Evolutionary conservation across 805 yeast species (phyloP).

Genomic region (Teunomyces stri): DNA sequence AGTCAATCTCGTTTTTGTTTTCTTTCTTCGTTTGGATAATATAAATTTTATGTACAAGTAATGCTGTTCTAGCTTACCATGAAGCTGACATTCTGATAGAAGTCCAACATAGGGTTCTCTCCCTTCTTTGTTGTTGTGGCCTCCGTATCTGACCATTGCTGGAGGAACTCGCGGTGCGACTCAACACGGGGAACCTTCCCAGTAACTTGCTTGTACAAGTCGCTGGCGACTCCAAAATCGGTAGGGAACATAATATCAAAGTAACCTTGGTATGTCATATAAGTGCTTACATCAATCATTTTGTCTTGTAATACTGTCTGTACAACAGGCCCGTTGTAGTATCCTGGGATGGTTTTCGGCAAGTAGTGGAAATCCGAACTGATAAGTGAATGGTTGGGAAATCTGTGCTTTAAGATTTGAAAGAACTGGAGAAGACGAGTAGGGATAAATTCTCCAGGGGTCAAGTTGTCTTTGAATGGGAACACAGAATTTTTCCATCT

Average conservation of each 20-base stretch:
- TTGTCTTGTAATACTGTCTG: conserved; percentile 68
- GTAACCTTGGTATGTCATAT: conserved; percentile 81
- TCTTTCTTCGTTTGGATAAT: conserved; percentile 1
- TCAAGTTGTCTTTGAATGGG: conserved; percentile 65
- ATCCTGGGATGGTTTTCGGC: conserved; percentile 52
- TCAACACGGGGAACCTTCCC: conserved; percentile 56
- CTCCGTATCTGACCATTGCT: conserved; percentile 67
- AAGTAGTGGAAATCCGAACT: conserved; percentile 63
- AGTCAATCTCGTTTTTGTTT: background rate
- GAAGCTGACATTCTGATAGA: conserved; percentile 74
- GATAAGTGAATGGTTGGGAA: conserved; percentile 75
- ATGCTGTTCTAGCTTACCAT: conserved; percentile 38
- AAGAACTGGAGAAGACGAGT: conserved; percentile 67
- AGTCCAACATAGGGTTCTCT: conserved; percentile 79
- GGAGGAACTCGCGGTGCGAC: conserved; percentile 63
- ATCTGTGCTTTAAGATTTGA: conserved; percentile 56
- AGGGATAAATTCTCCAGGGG: conserved; percentile 81
- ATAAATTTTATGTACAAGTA: conserved; percentile 4
- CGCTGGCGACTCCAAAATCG: conserved; percentile 61
- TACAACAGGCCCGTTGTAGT: conserved; percentile 70
- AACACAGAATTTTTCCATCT: conserved; percentile 48
- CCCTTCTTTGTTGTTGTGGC: conserved; percentile 71
- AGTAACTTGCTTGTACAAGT: conserved; percentile 59
- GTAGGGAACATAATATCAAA: conserved; percentile 89
- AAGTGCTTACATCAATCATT: conserved; percentile 69